Evolutionary conservation across 192 early-diverging fungal species (phyloP), one percentile per base, ranked within the genome.

Genomic region (Entomortierella beljakovae): DNA sequence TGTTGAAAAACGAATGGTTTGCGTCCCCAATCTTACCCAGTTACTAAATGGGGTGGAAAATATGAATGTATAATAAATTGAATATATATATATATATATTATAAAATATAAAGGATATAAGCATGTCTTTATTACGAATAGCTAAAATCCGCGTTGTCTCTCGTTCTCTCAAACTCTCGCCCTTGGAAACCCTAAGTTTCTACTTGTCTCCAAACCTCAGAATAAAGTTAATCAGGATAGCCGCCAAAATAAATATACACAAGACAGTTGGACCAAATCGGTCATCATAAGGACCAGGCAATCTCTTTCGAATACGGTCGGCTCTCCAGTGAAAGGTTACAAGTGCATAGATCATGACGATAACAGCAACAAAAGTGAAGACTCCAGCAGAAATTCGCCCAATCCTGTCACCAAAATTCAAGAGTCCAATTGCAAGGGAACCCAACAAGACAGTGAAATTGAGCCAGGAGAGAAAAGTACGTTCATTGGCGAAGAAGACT

Each of bases 401-500:
- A 6, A 91, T 83, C 33, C 75, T 65, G 59, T 95, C 93, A 33
- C 94, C 94, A 90, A 94, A 95, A 84, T 94, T 94, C 43, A 94
- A 72, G 55, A 94, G 68, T 1, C 92, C 91, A 42, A 94, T 85
- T n/a, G 90, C 91, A 26, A 94, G 83, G 25, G 90, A 90, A 15
- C 91, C 92, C 40, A 94, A 76, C 15, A 94, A 84, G 37, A 92
- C 90, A 9, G 92, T 87, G 80, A 96, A 94, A 70, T 93, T 92
- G 43, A 96, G 84, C 94, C 94, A 97, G 5, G 95, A 91, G 43
- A 96, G 82, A 60, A 96, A 96, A 1, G 96, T 97, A 23, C 96
- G 88, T 82, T 97, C 96, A 73, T 98, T 98, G 34, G 95, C 95
- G 81, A 98, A 97, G 75, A 95, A 97, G 15, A 97, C 92, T 67